Evolutionary conservation across 148 eudicot genomes (phyloP).

Genomic region (Camellia lanceoleosa): DNA sequence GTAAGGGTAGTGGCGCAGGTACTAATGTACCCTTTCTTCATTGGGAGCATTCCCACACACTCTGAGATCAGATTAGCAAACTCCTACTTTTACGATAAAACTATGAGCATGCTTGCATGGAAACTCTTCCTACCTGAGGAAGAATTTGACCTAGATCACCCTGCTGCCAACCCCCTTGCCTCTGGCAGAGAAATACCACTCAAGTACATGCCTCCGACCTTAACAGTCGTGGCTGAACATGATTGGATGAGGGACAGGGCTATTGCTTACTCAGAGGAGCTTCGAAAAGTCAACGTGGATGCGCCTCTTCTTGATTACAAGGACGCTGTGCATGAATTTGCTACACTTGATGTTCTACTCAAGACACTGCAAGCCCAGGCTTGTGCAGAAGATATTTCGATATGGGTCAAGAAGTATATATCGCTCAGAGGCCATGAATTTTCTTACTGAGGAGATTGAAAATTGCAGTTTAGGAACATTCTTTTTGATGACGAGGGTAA

Average conservation of each 20-base stretch:
- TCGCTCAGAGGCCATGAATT: constrained; percentile 82
- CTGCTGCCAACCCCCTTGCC: constrained; percentile 74
- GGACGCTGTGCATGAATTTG: constrained; percentile 86
- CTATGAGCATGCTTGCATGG: constrained; percentile 74
- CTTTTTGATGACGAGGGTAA: neutral
- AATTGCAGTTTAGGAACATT: neutral
- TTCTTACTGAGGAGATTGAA: constrained; percentile 42
- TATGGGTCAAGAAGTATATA: constrained; percentile 89
- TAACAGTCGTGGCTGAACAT: constrained; percentile 79
- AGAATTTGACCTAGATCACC: constrained; percentile 74
- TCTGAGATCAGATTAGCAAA: constrained; percentile 75
- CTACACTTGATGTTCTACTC: constrained; percentile 73
- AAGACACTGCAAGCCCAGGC: constrained; percentile 84
- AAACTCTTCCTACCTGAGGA: constrained; percentile 71
- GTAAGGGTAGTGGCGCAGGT: constrained; percentile 83
- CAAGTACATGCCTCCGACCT: constrained; percentile 77
- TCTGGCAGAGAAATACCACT: constrained; percentile 41
- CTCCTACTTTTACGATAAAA: constrained; percentile 77
- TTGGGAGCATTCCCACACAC: constrained; percentile 69
- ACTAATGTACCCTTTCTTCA: constrained; percentile 82
- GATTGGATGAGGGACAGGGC: constrained; percentile 96
- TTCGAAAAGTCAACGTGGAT: constrained; percentile 75
- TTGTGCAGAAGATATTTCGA: constrained; percentile 83
- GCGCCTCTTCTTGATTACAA: constrained; percentile 82
- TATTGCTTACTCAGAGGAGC: constrained; percentile 78